phyloP scores from a whole-genome alignment of 257 asterid species.

The Parsonsia alboflavescens region DNA sequence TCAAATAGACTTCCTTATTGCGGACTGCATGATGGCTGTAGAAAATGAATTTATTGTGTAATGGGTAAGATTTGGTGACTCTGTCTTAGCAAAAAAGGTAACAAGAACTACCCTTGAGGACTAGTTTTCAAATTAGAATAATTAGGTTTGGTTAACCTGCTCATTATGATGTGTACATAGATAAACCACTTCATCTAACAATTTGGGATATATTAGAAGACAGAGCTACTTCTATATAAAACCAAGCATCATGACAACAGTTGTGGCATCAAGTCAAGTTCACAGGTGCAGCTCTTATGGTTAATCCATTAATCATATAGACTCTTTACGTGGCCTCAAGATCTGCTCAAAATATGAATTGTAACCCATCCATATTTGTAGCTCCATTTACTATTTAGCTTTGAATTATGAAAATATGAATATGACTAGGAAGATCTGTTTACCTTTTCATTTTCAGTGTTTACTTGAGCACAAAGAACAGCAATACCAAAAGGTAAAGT shows the following conservation, averaged over 20 bases:
- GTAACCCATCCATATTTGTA: not conserved
- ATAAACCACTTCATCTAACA: conserved; percentile 2
- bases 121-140: not conserved
- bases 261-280: not conserved
- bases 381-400: not conserved
- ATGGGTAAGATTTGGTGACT: not conserved
- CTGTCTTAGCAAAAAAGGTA: not conserved
- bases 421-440: not conserved
- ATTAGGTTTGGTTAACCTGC: not conserved
- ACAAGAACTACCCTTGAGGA: not conserved
- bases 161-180: not conserved
- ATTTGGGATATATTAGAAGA: not conserved
- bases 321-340: not conserved
- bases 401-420: not conserved
- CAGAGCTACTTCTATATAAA: not conserved
- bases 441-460: not conserved
- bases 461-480: not conserved
- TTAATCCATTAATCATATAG: not conserved
- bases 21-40: not conserved
- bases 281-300: not conserved
- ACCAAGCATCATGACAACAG: not conserved
- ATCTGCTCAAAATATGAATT: not conserved
- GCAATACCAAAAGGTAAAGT: not conserved
- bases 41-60: not conserved
- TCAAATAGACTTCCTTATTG: not conserved